Evolutionary conservation across 805 yeast species (phyloP).

Genomic region (Nakazawaea peltata): DNA sequence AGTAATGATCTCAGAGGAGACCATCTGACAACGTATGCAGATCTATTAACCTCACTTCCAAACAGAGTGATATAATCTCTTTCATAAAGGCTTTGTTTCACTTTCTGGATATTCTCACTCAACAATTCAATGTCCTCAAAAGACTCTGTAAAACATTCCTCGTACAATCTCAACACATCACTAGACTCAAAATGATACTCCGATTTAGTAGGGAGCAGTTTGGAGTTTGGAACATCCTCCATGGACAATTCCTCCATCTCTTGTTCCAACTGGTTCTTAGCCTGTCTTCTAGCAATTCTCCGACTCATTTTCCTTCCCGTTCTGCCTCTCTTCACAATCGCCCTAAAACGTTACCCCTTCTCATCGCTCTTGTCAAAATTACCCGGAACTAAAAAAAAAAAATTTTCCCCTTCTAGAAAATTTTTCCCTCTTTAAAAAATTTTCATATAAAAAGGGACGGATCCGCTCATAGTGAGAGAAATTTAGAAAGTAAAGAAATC

Average conservation of each 20-base stretch:
- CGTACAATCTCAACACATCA: conserved; percentile 29
- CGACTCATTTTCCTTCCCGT: conserved; percentile 19
- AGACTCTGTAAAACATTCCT: conserved; percentile 23
- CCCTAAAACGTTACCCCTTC: conserved; percentile 3
- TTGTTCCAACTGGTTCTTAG: conserved; percentile 14
- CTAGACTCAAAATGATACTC: conserved; percentile 24
- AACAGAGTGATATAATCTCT: conserved; percentile 70
- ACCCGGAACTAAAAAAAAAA: too few relatives aligned
- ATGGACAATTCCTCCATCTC: conserved; percentile 6
- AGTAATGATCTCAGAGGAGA: conserved; percentile 75
- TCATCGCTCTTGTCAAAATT: conserved; percentile 8
- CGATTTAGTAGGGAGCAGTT: conserved; percentile 26
- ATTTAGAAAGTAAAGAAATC: conserved; percentile 13
- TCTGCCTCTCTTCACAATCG: neutral
- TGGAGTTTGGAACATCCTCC: neutral
- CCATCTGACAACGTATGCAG: conserved; percentile 82
- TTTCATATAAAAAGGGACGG: neutral
- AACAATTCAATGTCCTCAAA: conserved; percentile 26
- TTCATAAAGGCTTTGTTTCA: conserved; percentile 61
- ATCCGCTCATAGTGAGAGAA: neutral
- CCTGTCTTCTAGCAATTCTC: conserved; percentile 24
- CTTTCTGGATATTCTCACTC: conserved; percentile 47
- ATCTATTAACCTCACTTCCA: conserved; percentile 49
- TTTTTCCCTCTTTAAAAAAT: conserved; percentile 8
- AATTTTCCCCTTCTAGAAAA: neutral